Conservation (phyloP, 2,329 filamentous ascomycete genomes). For the Hymenoscyphus infarciens region DNA sequence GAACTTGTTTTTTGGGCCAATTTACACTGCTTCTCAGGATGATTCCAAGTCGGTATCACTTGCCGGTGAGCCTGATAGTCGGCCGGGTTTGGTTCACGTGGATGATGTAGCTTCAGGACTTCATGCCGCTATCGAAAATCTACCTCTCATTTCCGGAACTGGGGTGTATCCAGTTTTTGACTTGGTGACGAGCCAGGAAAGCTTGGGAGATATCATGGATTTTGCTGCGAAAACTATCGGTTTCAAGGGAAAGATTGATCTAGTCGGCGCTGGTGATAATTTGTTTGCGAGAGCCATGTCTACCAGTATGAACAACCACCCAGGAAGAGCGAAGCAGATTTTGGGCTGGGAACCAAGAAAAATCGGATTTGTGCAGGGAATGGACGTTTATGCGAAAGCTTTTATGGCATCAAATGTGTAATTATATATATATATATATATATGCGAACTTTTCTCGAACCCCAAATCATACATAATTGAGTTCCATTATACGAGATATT, state of each 20-base stretch:
- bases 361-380: constrained; percentile 20
- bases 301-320: constrained; percentile 26
- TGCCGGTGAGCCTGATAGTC: constrained; percentile 24
- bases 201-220: constrained; percentile 33
- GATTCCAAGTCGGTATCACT: constrained; percentile 23
- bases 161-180: constrained; percentile 39
- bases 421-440: not conserved
- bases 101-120: constrained; percentile 38
- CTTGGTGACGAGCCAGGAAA: constrained; percentile 35
- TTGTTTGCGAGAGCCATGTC: constrained; percentile 29
- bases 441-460: too few species aligned
- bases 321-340: constrained; percentile 33
- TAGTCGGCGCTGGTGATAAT: constrained; percentile 28
- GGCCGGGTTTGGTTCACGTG: constrained; percentile 37
- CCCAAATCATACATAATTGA: too few species aligned
- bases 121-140: constrained; percentile 35
- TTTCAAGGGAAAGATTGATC: constrained; percentile 31
- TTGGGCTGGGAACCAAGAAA: constrained; percentile 37
- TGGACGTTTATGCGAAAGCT: constrained; percentile 24
- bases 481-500: too few species aligned
- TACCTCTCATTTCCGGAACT: constrained; percentile 28
- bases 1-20: constrained; percentile 27
- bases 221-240: constrained; percentile 29
- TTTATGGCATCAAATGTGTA: constrained; percentile 11
- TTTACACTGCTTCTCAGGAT: constrained; percentile 29